Percentiles rank a stretch among this genome's conserved stretches.
Evolutionary conservation across 2,329 filamentous ascomycete genomes (phyloP).

Genomic region (Talaromyces verruculosus): DNA sequence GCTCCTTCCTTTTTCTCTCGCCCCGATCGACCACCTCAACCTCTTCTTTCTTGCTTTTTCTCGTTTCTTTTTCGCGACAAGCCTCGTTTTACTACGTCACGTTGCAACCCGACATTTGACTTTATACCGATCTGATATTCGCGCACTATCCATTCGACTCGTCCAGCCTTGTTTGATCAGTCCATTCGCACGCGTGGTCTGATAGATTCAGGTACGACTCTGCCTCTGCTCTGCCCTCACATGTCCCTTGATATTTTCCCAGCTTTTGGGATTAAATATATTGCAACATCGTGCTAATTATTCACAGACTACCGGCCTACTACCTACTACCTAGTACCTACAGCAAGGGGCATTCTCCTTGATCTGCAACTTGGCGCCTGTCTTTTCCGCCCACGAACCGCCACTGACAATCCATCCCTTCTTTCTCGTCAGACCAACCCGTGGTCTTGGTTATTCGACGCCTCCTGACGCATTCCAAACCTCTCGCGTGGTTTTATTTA

Average conservation of each 20-base stretch:
- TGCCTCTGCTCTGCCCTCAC: not conserved
- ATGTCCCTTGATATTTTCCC: not conserved
- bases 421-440: constrained; percentile 11
- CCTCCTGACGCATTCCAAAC: constrained; percentile 14
- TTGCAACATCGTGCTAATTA: constrained; percentile 1
- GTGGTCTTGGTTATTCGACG: constrained; percentile 2
- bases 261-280: not conserved
- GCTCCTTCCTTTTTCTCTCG: not conserved
- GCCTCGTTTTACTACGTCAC: constrained; percentile 3
- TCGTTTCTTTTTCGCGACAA: constrained; percentile 6
- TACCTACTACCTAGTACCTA: not conserved
- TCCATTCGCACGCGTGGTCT: not conserved
- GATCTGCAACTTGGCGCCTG: constrained; percentile 19
- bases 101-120: not conserved
- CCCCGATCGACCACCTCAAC: not conserved
- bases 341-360: constrained; percentile 16
- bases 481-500: constrained; percentile 17
- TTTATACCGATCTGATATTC: not conserved
- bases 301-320: not conserved
- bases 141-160: not conserved
- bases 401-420: constrained; percentile 12
- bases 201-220: not conserved
- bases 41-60: not conserved
- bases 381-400: constrained; percentile 18
- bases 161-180: not conserved